Evolutionary conservation across 805 yeast species (phyloP), one percentile per base, ranked within the genome.

Genomic region (Saccharomyces mikatae): DNA sequence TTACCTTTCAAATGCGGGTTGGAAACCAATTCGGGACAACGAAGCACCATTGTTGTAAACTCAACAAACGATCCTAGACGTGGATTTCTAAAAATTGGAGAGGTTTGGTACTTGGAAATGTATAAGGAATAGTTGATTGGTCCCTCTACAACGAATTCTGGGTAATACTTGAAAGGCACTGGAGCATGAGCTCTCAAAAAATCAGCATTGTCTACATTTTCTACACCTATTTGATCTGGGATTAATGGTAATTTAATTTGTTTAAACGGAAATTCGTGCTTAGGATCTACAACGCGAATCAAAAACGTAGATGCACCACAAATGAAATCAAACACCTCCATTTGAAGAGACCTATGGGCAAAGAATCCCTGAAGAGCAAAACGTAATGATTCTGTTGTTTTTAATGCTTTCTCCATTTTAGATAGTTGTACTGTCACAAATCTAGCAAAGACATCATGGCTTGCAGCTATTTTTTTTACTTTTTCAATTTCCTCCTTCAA

Each of bases 1-100:
- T 85, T 81, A 21, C 95, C 84, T 64, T 94, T 92, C 73, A 94
- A 77, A 73, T 94, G 97, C 0, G 99, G 99, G 65, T 94, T 94
- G 52, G 94, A 88, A 51, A 94, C 77, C 41, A 87, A 67, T 66
- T 87, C 94, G 1, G 94, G 91, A 66, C 94, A 87, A 68, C 97
- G 81, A 65, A 94, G 73, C 54, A 91, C 77, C 1, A 84, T 78
- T 17, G 90, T 83, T 0, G 85, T 76, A 67, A 89, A 84, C 59
- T 88, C 90, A 48, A 88, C 80, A 59, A 87, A 80, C 6, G 76
- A 71, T 32, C 74, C 71, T 51, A 86, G 67, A 60, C 86, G 80
- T 14, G 76, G 76, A 50, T 76, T 82, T 41, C 71, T 69, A 29
- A 80, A 71, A 73, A 87, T 67, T 56, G 89, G 87, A 67, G 81